These are phyloP conservation scores for Phanerochaete sordida DNA, from an alignment of 768 basidiomycete genomes.

Conservation along the genomic window DNA sequence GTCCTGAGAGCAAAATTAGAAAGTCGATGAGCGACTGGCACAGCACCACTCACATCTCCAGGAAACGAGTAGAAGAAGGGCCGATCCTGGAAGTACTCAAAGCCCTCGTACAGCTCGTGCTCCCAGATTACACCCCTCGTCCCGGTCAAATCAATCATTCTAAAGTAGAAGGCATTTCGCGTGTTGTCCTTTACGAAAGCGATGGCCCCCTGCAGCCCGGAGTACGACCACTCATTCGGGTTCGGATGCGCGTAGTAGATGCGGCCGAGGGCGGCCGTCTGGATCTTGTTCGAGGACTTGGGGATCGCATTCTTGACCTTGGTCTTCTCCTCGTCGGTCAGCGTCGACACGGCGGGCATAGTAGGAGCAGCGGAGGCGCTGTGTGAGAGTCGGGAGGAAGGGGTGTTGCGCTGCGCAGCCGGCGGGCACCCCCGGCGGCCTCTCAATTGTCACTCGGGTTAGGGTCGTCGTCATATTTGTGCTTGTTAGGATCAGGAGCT, in stretches of 20 bases:
- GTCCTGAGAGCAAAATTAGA: slow-evolving; percentile 43
- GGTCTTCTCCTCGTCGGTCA: slow-evolving; percentile 72
- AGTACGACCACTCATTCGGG: slow-evolving; percentile 77
- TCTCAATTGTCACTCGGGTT: background rate
- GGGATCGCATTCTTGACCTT: slow-evolving; percentile 67
- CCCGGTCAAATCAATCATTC: slow-evolving; percentile 80
- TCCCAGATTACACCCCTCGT: slow-evolving; percentile 91
- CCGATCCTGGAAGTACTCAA: slow-evolving; percentile 74
- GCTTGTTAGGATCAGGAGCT: slow-evolving; percentile 9
- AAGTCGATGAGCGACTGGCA: background rate
- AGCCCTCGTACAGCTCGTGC: slow-evolving; percentile 81
- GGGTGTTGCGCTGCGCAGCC: background rate
- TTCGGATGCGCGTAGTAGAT: slow-evolving; percentile 88
- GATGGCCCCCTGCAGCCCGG: slow-evolving; percentile 84
- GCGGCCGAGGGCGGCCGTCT: slow-evolving; percentile 76
- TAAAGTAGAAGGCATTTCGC: slow-evolving; percentile 57
- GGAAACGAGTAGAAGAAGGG: slow-evolving; percentile 91
- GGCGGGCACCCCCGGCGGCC: background rate
- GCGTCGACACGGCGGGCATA: slow-evolving; percentile 74
- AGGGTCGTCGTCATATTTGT: slow-evolving; percentile 8
- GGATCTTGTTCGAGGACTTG: slow-evolving; percentile 62
- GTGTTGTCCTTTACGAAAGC: slow-evolving; percentile 63
- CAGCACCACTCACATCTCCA: slow-evolving; percentile 74
- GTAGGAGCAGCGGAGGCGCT: background rate
- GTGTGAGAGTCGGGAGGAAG: background rate